Evolutionary conservation across 306 rosid genomes (phyloP), one percentile per base, ranked within the genome.

Genomic region (Cicer pinnatifidum): DNA sequence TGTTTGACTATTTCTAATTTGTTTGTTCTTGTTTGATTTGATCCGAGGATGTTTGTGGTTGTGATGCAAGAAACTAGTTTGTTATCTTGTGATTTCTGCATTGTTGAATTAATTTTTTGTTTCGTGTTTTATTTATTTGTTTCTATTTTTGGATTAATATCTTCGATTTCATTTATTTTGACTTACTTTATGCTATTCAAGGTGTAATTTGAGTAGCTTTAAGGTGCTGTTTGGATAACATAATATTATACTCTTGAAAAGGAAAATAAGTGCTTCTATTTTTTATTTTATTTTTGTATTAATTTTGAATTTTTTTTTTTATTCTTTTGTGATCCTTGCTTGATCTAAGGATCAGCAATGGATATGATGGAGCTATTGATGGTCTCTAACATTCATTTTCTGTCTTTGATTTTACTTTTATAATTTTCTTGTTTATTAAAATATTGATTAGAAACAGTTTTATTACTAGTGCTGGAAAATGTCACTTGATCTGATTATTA

Each of bases 51-150:
- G 67, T 71, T 20, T 70, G 45, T 43, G 20, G 12, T 50, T 63
- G 15, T 46, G 40, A 73, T 66, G 46, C 39, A 6, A 5, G 47
- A 19, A 57, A 13, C 71, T 51, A 5, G 60, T 1, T 46, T 64
- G 45, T n/a, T 66, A 23, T 75, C 5, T 20, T 37, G 0, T 68
- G 60, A 33, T 71, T 61, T 56, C 13, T 83, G 75, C 82, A 41
- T 75, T 78, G 15, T 13, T 67, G 38, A 35, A 41, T 81, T 50
- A 10, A 9, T 54, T 28, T 48, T 9, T 16, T 57, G 35, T 40
- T 15, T 62, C n/a, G 4, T 61, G 44, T n/a, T 80, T 41, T 9
- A n/a, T 72, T 44, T 12, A 11, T 5, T 41, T 11, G 3, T 72
- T 40, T 43, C 72, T 33, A 57, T 57, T 20, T 28, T 11, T 13